Evolutionary conservation across 106 monocot genomes (phyloP), one percentile per base, ranked within the genome.

Genomic region (Acorus gramineus): DNA sequence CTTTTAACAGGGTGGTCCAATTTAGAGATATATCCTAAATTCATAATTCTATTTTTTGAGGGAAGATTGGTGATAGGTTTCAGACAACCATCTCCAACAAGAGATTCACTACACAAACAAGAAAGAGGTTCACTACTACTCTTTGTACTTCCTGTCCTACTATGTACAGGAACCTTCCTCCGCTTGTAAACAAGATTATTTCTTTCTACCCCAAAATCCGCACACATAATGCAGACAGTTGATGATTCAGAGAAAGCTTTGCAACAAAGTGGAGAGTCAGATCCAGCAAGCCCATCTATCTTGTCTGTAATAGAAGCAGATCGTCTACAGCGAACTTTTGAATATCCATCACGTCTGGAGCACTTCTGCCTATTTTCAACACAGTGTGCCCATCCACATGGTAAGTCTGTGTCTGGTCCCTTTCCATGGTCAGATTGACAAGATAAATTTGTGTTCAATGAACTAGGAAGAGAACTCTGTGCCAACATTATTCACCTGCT

Each of bases 181-280:
- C 81, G 66, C 55, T 85, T 81, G 57, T 81, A 74, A 2, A 77
- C 64, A 75, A 8, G 66, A 53, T 60, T 68, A 74, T 77, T 60
- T 54, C 42, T 71, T 13, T 69, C 56, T 58, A 50, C 45, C 13
- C 66, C 6, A 4, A 63, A 62, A 12, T 56, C 49, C 8, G 46
- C 13, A 49, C 56, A 65, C 64, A 68, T 72, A 8, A 50, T 64
- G 45, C 47, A 59, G 50, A 11, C n/a, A 46, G 58, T 57, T 71
- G 63, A 71, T 54, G 68, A 49, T 66, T 73, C 58, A 50, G 59
- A 69, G 61, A 55, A 59, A 50, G 58, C 46, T 50, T 28, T 51
- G 67, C 44, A 70, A 49, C 44, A 8, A 5, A 50, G 42, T 59
- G 11, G 50, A 10, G 11, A 11, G 1, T 8, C 50, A 10, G 59